Base-by-base conservation (phyloP, 2,329 filamentous ascomycete species). In the Acarospora socialis region DNA sequence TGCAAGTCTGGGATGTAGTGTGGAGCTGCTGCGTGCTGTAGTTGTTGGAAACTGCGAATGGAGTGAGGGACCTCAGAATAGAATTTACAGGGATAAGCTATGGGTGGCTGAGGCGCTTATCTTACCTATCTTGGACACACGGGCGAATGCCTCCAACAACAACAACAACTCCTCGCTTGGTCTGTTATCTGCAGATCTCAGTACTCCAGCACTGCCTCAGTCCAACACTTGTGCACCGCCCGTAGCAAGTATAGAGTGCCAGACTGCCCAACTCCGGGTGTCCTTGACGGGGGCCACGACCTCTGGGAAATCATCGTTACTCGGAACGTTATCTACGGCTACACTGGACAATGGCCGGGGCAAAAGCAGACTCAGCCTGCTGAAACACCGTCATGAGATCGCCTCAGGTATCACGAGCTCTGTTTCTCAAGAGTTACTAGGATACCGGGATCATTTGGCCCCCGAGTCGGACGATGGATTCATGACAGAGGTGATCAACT, bases 381-480 rank as follows among this genome's bases (percentile, higher is more conserved):
- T 98, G 18, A 93, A 84, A 51, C 90, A 98, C 55, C 75, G 81
- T 7, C 90, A 98, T 50, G 90, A 98, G 52, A 80, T 95, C 35
- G 77, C 70, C 3, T 92, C 87, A 2, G 90, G 90, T 1, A 68
- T 93, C 40, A 98, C 90, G 2, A 94, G 84, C 50, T 95, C 87
- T 4, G 78, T 98, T 26, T 82, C 90, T 0, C 87, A 94, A 48
- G 90, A 95, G 52, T 65, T 98, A 7, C 70, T 98, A 39, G 90
- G 90, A 5, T 98, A 95, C 51, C 66, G 68, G 24, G 58, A 63
- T 3, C 49, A 49, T 16, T 49, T 49, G 7, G 25, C 36, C 5
- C 28, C 31, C 12, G 8, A 23, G 12, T 13, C 28, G n/a, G 26
- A 30, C 8, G n/a, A n/a, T n/a, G n/a, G 19, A 30, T 12, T 42